Conservation (phyloP, 2,329 filamentous ascomycete genomes). For the Epichloe baconii region DNA sequence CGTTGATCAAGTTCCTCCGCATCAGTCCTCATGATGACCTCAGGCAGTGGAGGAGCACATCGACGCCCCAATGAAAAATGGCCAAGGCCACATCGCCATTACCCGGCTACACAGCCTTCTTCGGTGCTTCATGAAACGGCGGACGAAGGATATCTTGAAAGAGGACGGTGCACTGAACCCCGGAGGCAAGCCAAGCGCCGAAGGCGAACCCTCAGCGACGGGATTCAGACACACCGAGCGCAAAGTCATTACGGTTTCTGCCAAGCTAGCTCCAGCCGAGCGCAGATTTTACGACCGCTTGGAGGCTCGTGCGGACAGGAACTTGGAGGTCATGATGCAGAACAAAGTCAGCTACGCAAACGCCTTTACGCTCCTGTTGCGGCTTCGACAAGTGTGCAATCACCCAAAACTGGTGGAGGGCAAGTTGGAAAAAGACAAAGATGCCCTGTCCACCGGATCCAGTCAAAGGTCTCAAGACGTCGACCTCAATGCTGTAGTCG, state of each 20-base stretch:
- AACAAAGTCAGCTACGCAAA: conserved; percentile 81
- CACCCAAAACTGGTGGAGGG: conserved; percentile 79
- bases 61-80: conserved; percentile 76
- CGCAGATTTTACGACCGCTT: conserved; percentile 75
- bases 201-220: conserved; percentile 40
- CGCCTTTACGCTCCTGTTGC: conserved; percentile 80
- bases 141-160: conserved; percentile 94
- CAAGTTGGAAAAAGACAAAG: conserved; percentile 77
- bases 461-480: conserved; percentile 39
- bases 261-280: conserved; percentile 68
- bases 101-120: conserved; percentile 72
- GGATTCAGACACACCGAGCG: conserved; percentile 87
- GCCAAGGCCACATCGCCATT: conserved; percentile 80
- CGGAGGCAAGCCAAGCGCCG: conserved; percentile 48
- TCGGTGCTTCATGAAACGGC: conserved; percentile 94
- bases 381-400: conserved; percentile 86
- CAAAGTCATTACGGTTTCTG: conserved; percentile 69
- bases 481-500: conserved; percentile 71
- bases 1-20: conserved; percentile 78
- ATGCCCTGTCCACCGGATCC: conserved; percentile 58
- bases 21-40: conserved; percentile 87
- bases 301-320: conserved; percentile 72
- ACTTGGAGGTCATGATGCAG: conserved; percentile 79
- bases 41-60: conserved; percentile 86
- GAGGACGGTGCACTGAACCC: conserved; percentile 69